These are phyloP conservation scores for Sicyos edulis DNA, from an alignment of 306 rosid species.

Conservation along the genomic window DNA sequence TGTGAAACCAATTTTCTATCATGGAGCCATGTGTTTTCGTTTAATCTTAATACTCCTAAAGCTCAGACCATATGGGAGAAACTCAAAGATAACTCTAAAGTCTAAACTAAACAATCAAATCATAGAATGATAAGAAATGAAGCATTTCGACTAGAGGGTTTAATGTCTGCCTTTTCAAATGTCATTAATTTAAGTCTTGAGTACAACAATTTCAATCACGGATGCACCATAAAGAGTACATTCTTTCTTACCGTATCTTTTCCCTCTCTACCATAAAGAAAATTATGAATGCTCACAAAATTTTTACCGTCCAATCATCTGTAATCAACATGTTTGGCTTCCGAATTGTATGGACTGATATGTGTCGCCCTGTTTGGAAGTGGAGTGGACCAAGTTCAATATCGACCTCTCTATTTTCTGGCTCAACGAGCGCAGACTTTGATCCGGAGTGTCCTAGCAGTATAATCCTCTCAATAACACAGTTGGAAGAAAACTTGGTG, in stretches of 20 bases:
- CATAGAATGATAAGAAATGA: not conserved
- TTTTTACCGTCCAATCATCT: constrained; percentile 65
- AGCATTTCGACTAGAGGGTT: not conserved
- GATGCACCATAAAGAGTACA: not conserved
- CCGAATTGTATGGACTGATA: constrained; percentile 50
- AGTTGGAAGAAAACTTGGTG: constrained; percentile 34
- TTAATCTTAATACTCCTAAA: not conserved
- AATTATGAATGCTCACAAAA: constrained; percentile 31
- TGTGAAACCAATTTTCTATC: not conserved
- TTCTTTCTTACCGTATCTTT: not conserved
- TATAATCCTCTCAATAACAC: constrained; percentile 71
- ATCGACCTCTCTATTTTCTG: constrained; percentile 47
- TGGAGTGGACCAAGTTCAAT: constrained; percentile 64
- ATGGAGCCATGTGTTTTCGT: not conserved
- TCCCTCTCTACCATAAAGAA: not conserved
- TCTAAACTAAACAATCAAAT: not conserved
- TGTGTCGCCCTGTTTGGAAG: constrained; percentile 39
- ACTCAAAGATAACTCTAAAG: not conserved
- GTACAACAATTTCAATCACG: constrained; percentile 8
- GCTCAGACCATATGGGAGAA: not conserved
- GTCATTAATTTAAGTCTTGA: not conserved
- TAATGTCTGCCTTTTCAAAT: not conserved
- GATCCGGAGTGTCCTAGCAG: constrained; percentile 58
- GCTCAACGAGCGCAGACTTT: constrained; percentile 58
- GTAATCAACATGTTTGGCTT: constrained; percentile 63